Evolutionary conservation across 805 yeast genomes (phyloP).

Genomic region (Wickerhamiella australiensis): DNA sequence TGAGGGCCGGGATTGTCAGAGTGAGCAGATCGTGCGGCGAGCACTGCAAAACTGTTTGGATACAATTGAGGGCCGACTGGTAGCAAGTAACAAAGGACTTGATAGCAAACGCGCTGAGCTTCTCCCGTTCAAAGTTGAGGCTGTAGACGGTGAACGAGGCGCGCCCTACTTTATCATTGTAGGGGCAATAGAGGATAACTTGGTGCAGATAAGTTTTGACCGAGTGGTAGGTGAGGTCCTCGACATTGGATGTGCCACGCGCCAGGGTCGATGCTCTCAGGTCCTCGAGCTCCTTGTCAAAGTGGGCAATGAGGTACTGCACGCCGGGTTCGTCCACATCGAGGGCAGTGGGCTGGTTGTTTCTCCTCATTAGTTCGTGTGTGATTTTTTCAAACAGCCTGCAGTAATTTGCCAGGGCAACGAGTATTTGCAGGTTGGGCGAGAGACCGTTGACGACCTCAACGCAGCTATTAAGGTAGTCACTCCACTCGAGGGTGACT

Average conservation of each 20-base stretch:
- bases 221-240: constrained; percentile 40
- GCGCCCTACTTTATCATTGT: constrained; percentile 22
- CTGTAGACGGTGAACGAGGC: constrained; percentile 30
- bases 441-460: constrained; percentile 20
- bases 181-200: constrained; percentile 23
- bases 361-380: constrained; percentile 28
- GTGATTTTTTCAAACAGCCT: constrained; percentile 42
- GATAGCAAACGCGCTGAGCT: constrained; percentile 22
- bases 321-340: constrained; percentile 30
- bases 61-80: constrained; percentile 18
- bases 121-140: constrained; percentile 19
- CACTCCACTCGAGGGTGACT: constrained; percentile 25
- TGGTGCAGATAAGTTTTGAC: constrained; percentile 37
- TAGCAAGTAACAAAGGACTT: constrained; percentile 23
- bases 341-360: constrained; percentile 32
- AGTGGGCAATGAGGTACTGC: constrained; percentile 35
- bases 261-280: neutral
- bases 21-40: constrained; percentile 38
- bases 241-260: constrained; percentile 18
- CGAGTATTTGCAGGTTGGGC: neutral
- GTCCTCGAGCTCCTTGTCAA: constrained; percentile 37
- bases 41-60: constrained; percentile 18
- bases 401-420: constrained; percentile 41
- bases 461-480: constrained; percentile 53
- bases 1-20: constrained; percentile 34